Conservation (phyloP, 768 basidiomycete genomes). For the Lentinula sp. region DNA sequence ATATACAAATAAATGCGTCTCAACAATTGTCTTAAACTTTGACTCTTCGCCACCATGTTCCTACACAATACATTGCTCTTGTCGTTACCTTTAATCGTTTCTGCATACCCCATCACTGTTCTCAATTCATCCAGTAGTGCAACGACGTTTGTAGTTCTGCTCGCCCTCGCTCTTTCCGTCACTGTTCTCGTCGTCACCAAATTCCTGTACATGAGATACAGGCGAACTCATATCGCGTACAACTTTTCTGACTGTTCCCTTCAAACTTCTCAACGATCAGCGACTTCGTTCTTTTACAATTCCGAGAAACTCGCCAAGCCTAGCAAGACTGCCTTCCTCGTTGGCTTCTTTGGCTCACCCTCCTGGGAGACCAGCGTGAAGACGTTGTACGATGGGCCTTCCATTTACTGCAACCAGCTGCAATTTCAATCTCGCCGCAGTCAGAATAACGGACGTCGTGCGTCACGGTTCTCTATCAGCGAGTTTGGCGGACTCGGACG, state of each 20-base stretch:
- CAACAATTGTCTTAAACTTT: neutral
- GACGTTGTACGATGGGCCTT: neutral
- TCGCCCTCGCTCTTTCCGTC: constrained; percentile 17
- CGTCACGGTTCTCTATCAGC: neutral
- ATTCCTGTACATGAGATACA: constrained; percentile 20
- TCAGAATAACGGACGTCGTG: neutral
- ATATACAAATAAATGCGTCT: neutral
- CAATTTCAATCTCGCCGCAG: constrained; percentile 2
- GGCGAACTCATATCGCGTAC: constrained; percentile 12
- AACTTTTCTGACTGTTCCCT: constrained; percentile 9
- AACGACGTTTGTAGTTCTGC: constrained; percentile 20
- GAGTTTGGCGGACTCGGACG: constrained; percentile 4
- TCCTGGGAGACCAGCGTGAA: constrained; percentile 34
- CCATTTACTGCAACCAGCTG: neutral
- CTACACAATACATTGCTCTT: neutral
- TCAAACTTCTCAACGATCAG: constrained; percentile 13
- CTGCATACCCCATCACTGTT: neutral
- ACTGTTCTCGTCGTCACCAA: constrained; percentile 21
- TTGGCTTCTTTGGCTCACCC: constrained; percentile 41
- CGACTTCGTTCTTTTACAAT: constrained; percentile 12
- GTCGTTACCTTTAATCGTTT: neutral
- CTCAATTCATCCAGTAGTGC: constrained; percentile 9
- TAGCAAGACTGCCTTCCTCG: constrained; percentile 29
- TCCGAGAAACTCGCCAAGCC: neutral
- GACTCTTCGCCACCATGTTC: neutral